Evolutionary conservation across 345 rosid genomes (phyloP).

Genomic region (Citrus hindsii): DNA sequence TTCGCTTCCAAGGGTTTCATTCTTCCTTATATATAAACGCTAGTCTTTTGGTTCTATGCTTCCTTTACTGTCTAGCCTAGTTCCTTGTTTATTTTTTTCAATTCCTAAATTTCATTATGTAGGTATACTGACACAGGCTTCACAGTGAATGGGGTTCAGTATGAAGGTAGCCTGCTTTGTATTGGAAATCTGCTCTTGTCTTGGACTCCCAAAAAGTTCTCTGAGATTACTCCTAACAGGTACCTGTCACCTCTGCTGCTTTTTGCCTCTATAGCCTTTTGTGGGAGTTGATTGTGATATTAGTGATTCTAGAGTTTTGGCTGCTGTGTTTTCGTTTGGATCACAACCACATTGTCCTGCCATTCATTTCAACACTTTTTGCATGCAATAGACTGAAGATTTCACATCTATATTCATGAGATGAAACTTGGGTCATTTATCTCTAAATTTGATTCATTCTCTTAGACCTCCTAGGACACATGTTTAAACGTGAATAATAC

Average conservation of each 20-base stretch:
- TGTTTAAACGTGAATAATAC: background rate
- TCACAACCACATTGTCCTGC: background rate
- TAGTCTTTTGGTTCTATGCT: background rate
- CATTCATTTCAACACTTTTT: background rate
- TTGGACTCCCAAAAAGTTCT: conserved; percentile 68
- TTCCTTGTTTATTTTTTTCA: too few species aligned
- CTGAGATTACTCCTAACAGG: conserved; percentile 83
- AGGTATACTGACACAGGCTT: conserved; percentile 83
- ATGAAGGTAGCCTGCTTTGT: conserved; percentile 92
- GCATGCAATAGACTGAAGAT: background rate
- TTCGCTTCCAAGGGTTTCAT: conserved; percentile 69
- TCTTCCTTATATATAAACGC: background rate
- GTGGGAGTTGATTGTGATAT: background rate
- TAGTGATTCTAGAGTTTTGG: background rate
- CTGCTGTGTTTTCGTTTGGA: background rate
- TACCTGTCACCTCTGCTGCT: conserved; percentile 3
- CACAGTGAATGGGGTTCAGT: conserved; percentile 63
- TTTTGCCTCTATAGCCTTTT: background rate
- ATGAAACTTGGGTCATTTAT: background rate
- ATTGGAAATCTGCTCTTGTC: conserved; percentile 81
- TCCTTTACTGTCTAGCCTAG: background rate
- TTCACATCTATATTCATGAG: background rate
- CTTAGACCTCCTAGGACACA: background rate
- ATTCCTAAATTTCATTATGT: background rate
- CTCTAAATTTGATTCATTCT: background rate